Evolutionary conservation across 805 yeast genomes (phyloP).

Genomic region (Candida nitratophila): DNA sequence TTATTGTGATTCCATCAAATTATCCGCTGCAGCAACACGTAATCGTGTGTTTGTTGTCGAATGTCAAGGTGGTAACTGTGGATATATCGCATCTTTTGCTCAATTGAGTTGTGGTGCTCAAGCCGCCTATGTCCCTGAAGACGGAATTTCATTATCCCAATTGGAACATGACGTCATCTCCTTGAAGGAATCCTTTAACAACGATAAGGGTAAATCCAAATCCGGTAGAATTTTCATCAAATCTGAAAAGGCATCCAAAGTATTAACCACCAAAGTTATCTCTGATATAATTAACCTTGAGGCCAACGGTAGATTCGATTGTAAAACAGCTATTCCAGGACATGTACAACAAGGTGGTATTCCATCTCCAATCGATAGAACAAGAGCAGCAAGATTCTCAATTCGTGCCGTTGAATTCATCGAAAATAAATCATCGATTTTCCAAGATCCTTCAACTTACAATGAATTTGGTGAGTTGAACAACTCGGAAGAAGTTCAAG

Average conservation of each 20-base stretch:
- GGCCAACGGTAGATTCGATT: slow-evolving; percentile 67
- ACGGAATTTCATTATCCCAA: slow-evolving; percentile 58
- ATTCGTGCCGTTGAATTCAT: slow-evolving; percentile 84
- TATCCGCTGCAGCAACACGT: slow-evolving; percentile 90
- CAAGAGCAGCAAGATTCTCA: slow-evolving; percentile 83
- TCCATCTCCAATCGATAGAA: slow-evolving; percentile 92
- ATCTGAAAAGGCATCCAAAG: slow-evolving; percentile 75
- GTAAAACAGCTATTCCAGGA: slow-evolving; percentile 94
- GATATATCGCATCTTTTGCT: slow-evolving; percentile 83
- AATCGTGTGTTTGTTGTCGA: slow-evolving; percentile 93
- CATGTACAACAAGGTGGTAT: slow-evolving; percentile 97
- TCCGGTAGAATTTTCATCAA: slow-evolving; percentile 84
- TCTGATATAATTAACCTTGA: slow-evolving; percentile 81
- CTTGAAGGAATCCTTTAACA: slow-evolving; percentile 58
- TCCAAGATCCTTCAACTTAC: slow-evolving; percentile 4
- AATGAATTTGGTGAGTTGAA: slow-evolving; percentile 25
- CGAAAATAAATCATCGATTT: slow-evolving; percentile 39
- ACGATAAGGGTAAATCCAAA: slow-evolving; percentile 71
- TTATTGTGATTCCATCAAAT: slow-evolving; percentile 93
- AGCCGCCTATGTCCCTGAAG: slow-evolving; percentile 88
- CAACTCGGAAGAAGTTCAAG: slow-evolving; percentile 22
- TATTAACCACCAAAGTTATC: slow-evolving; percentile 74
- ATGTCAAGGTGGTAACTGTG: slow-evolving; percentile 97
- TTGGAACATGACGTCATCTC: slow-evolving; percentile 71
- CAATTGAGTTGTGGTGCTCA: slow-evolving; percentile 87